phyloP scores from a whole-genome alignment of 768 basidiomycete genomes.

The Calocera viscosa region DNA sequence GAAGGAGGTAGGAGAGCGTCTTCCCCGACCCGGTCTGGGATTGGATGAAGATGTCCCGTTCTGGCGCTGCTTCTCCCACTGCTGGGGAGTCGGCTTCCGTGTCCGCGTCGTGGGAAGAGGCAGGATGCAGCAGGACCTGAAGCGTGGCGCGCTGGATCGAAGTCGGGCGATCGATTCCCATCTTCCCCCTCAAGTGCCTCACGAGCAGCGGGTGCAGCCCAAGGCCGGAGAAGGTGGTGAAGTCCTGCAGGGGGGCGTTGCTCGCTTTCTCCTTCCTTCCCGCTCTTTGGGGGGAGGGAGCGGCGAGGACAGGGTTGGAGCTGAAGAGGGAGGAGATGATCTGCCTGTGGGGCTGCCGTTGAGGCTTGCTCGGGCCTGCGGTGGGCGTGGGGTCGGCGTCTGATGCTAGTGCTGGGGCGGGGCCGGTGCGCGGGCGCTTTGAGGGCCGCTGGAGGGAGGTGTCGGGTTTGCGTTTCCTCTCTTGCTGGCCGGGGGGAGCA shows the following conservation, averaged over 20 bases:
- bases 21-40: slow-evolving; percentile 97
- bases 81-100: slow-evolving; percentile 21
- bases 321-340: slow-evolving; percentile 84
- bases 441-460: slow-evolving; percentile 23
- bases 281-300: slow-evolving; percentile 16
- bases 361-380: slow-evolving; percentile 25
- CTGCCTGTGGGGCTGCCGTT: slow-evolving; percentile 18
- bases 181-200: slow-evolving; percentile 63
- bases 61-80: background rate
- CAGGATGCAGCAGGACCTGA: slow-evolving; percentile 37
- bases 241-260: slow-evolving; percentile 67
- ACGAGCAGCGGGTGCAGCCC: slow-evolving; percentile 73
- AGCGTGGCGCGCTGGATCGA: slow-evolving; percentile 71
- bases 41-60: slow-evolving; percentile 79
- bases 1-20: slow-evolving; percentile 83
- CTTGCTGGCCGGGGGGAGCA: slow-evolving; percentile 27
- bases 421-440: slow-evolving; percentile 36
- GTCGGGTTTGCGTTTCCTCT: slow-evolving; percentile 37
- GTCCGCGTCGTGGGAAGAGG: slow-evolving; percentile 29
- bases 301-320: slow-evolving; percentile 53
- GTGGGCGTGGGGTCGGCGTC: slow-evolving; percentile 21
- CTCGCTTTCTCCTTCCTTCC: slow-evolving; percentile 38
- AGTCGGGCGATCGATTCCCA: slow-evolving; percentile 75
- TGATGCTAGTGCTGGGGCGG: too few relatives aligned
- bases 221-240: slow-evolving; percentile 67